Evolutionary conservation across 495 filamentous ascomycete genomes (phyloP).

Genomic region (Tuber melanosporum): DNA sequence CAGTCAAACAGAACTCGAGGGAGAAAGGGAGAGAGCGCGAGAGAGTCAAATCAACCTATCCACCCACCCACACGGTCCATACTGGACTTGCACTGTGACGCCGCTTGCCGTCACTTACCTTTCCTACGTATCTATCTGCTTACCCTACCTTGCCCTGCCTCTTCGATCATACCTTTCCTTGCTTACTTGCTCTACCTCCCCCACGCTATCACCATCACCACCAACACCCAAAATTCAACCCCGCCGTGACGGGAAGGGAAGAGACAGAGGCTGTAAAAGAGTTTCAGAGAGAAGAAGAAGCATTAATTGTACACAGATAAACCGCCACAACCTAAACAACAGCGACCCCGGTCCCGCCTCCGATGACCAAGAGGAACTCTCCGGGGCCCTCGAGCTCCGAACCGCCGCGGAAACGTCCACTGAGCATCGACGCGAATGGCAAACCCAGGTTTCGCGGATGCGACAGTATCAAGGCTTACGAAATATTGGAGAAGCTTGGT

Average conservation of each 20-base stretch:
- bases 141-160: background rate
- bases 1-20: background rate
- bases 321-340: background rate
- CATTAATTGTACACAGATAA: background rate
- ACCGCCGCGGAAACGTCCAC: conserved; percentile 40
- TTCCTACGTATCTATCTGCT: background rate
- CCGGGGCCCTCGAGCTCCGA: conserved; percentile 37
- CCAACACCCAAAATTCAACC: background rate
- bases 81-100: background rate
- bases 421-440: conserved; percentile 36
- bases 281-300: background rate
- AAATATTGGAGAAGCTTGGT: conserved; percentile 82
- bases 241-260: background rate
- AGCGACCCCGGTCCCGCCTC: background rate
- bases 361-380: conserved; percentile 41
- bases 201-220: background rate
- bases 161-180: background rate
- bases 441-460: conserved; percentile 66
- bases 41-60: background rate
- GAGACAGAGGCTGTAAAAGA: background rate
- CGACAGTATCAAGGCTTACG: conserved; percentile 80
- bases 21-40: background rate
- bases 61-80: background rate
- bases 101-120: background rate
- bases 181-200: background rate